Percentiles rank a stretch among this genome's conserved stretches.
phyloP scores from a whole-genome alignment of 2,329 filamentous ascomycete species.

The Pseudogymnoascus sp. region DNA sequence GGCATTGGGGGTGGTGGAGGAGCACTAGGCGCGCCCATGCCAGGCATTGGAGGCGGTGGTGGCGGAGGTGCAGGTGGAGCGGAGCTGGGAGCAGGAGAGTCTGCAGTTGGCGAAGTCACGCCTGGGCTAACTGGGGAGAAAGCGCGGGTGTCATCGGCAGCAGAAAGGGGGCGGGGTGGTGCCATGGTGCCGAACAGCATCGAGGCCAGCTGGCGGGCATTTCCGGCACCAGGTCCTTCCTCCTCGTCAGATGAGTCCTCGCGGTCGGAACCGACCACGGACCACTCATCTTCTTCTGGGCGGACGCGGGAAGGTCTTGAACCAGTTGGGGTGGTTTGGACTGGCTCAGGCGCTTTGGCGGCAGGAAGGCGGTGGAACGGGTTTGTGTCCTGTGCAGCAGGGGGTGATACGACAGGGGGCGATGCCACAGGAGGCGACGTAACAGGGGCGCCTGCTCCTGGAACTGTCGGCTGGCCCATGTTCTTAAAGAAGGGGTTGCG shows the following conservation, averaged over 20 bases:
- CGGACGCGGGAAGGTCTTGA: constrained; percentile 45
- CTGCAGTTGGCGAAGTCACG: constrained; percentile 36
- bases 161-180: constrained; percentile 79
- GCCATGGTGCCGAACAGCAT: constrained; percentile 97
- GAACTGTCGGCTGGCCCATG: constrained; percentile 56
- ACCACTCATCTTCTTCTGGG: constrained; percentile 73
- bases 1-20: constrained; percentile 31
- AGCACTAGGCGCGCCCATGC: constrained; percentile 28
- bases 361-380: constrained; percentile 81
- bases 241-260: constrained; percentile 68
- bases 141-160: constrained; percentile 61
- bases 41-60: constrained; percentile 39
- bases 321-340: constrained; percentile 34
- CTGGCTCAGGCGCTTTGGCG: constrained; percentile 38
- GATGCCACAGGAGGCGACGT: constrained; percentile 31
- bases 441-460: constrained; percentile 32
- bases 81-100: constrained; percentile 30
- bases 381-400: constrained; percentile 66
- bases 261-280: constrained; percentile 65
- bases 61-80: constrained; percentile 37
- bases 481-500: constrained; percentile 94
- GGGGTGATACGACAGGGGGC: not conserved
- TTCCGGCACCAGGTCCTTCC: constrained; percentile 69
- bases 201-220: constrained; percentile 84
- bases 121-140: constrained; percentile 36